phyloP scores from a whole-genome alignment of 805 yeast genomes.

The Maudiozyma barnettii region DNA sequence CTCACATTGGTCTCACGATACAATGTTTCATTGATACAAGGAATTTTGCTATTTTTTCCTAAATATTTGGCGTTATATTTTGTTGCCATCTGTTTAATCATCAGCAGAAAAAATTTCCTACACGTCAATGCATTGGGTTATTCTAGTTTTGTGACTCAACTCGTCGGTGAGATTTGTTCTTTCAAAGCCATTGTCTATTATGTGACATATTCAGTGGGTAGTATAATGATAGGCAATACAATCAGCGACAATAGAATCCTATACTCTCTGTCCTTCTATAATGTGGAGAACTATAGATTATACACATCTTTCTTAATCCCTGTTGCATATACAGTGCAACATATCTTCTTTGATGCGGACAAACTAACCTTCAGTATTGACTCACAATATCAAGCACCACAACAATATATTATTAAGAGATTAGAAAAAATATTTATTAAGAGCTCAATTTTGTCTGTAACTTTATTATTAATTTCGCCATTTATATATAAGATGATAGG shows the following conservation, averaged over 20 bases:
- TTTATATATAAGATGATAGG: constrained; percentile 30
- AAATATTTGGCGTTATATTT: constrained; percentile 22
- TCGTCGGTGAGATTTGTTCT: constrained; percentile 26
- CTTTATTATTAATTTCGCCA: constrained; percentile 17
- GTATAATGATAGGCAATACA: constrained; percentile 20
- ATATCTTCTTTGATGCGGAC: constrained; percentile 45
- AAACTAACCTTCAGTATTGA: constrained; percentile 39
- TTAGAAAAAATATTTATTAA: constrained; percentile 31
- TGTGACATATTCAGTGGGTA: constrained; percentile 14
- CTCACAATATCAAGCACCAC: constrained; percentile 32
- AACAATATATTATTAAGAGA: constrained; percentile 22
- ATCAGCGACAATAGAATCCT: constrained; percentile 15
- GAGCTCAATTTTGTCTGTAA: constrained; percentile 10
- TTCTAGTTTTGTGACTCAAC: constrained; percentile 15
- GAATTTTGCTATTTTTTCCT: constrained; percentile 20
- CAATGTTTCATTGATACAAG: constrained; percentile 16
- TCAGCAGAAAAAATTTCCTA: constrained; percentile 33
- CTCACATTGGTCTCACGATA: constrained; percentile 17
- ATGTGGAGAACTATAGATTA: constrained; percentile 9
- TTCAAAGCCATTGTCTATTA: constrained; percentile 22
- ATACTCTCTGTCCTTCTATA: background rate
- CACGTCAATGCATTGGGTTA: constrained; percentile 30
- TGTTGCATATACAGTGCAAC: constrained; percentile 40
- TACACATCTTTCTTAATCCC: constrained; percentile 33
- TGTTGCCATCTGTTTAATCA: constrained; percentile 28